Evolutionary conservation across 2,329 filamentous ascomycete species (phyloP), one percentile per base, ranked within the genome.

Genomic region (Clonostachys rhizophaga): DNA sequence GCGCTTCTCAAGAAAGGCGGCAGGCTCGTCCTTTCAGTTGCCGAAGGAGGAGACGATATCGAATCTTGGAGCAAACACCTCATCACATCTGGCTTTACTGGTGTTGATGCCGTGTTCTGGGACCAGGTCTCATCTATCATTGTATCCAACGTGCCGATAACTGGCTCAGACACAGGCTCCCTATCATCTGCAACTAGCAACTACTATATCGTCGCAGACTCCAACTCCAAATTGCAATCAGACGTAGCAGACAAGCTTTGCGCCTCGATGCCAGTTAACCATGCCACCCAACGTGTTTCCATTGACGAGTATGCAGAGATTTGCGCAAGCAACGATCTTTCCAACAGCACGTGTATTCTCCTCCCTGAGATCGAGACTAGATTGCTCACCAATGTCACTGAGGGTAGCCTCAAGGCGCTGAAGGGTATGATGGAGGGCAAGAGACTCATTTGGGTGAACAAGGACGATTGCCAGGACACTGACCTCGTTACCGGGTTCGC

Each of bases 41-140:
- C 24, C 24, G 24, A 30, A 30, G 24, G 24, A 30, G 24, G 8
- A 30, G 24, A 30, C 10, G 9, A 30, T 30, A 35, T 49, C 1
- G 49, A 56, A 2, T 16, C 50, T 6, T 67, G 63, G 65, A 50
- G 59, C 3, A 6, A 20, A 2, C 55, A 63, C 14, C 50, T 67
- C 3, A 48, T 52, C 6, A 42, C 43, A 2, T 54, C 58, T 2
- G 60, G 62, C 0, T 66, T 65, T 44, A 8, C 39, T n/a, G 39
- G 13, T 46, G 5, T 24, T 47, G n/a, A 34, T 24, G 17, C 20
- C 12, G 42, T 33, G 17, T 20, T 43, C 20, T 13, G 7, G 3
- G 42, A 43, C 34, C 20, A 24, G 10, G 42, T 7, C n/a, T 42
- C 14, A 9, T 20, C 40, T 9, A 30, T 30, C 24, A 30, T 30